A percentile compares a stretch with the other conserved stretches of the same genome.
phyloP scores from a whole-genome alignment of 495 filamentous ascomycete species.

The Talaromyces nanjingensis region DNA sequence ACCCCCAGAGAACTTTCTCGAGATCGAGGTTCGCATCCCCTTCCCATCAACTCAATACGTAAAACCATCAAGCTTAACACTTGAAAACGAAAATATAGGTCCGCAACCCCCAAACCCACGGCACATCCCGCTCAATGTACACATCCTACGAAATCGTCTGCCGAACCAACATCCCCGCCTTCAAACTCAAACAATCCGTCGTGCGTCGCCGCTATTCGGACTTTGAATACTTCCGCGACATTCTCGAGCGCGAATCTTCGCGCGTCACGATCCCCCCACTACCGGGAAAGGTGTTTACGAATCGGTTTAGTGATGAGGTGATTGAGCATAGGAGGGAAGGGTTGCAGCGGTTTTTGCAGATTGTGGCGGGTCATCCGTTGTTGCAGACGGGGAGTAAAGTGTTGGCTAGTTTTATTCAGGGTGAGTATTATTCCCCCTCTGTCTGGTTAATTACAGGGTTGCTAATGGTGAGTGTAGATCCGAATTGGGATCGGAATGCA shows the following conservation, averaged over 20 bases:
- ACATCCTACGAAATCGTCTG: constrained; percentile 97
- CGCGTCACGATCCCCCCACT: constrained; percentile 93
- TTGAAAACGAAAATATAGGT: constrained; percentile 40
- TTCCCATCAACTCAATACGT: no score
- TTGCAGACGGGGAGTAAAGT: constrained; percentile 98
- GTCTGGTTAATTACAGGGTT: no score
- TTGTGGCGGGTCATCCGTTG: constrained; percentile 92
- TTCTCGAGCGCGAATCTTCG: constrained; percentile 89
- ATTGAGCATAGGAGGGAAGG: constrained; percentile 93
- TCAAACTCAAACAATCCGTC: constrained; percentile 74
- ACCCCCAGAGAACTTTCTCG: constrained; percentile 95
- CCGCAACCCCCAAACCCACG: constrained; percentile 90
- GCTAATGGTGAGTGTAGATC: no score
- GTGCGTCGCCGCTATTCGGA: constrained; percentile 94
- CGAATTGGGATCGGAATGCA: constrained; percentile 73
- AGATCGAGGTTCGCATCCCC: constrained; percentile 68
- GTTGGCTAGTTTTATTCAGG: constrained; percentile 90
- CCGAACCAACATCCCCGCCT: constrained; percentile 96
- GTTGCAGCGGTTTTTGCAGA: constrained; percentile 92
- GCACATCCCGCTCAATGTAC: constrained; percentile 92
- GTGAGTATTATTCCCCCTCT: constrained; percentile 46
- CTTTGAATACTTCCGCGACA: constrained; percentile 98
- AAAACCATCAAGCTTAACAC: no score
- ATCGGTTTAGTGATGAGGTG: constrained; percentile 96
- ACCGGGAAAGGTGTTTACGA: constrained; percentile 96